phyloP scores from a whole-genome alignment of 129 eudicot genomes.

The Flaveria trinervia region DNA sequence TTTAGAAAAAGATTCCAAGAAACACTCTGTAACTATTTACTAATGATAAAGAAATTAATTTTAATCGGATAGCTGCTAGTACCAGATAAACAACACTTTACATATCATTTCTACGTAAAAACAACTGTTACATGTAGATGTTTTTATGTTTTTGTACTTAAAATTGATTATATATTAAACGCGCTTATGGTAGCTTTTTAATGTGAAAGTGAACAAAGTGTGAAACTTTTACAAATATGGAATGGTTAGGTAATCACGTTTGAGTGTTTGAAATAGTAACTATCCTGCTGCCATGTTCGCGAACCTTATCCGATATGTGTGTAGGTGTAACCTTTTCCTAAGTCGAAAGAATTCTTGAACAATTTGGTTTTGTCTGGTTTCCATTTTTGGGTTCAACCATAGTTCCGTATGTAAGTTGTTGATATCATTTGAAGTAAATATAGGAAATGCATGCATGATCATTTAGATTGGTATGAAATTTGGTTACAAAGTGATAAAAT shows the following conservation, averaged over 20 bases:
- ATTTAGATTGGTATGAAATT: conserved; percentile 9
- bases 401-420: conserved; percentile 29
- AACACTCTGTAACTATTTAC: background rate
- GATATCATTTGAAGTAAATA: conserved; percentile 14
- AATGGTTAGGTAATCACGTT: conserved; percentile 33
- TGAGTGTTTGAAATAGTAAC: conserved; percentile 18
- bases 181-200: background rate
- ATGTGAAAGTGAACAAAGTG: conserved; percentile 13
- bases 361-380: conserved; percentile 15
- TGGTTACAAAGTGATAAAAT: conserved; percentile 15
- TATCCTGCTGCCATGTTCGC: conserved; percentile 24
- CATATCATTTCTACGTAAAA: too few relatives aligned
- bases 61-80: too few relatives aligned
- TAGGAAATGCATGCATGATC: conserved; percentile 37
- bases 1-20: background rate
- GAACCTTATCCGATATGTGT: conserved; percentile 27
- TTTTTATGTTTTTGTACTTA: too few relatives aligned
- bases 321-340: too few relatives aligned
- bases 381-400: conserved; percentile 32
- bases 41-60: too few relatives aligned
- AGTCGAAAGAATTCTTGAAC: conserved; percentile 28
- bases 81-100: too few relatives aligned
- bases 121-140: too few relatives aligned
- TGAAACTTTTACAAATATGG: conserved; percentile 26
- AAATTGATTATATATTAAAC: background rate